phyloP scores from a whole-genome alignment of 306 rosid genomes.

The Ormosia emarginata region DNA sequence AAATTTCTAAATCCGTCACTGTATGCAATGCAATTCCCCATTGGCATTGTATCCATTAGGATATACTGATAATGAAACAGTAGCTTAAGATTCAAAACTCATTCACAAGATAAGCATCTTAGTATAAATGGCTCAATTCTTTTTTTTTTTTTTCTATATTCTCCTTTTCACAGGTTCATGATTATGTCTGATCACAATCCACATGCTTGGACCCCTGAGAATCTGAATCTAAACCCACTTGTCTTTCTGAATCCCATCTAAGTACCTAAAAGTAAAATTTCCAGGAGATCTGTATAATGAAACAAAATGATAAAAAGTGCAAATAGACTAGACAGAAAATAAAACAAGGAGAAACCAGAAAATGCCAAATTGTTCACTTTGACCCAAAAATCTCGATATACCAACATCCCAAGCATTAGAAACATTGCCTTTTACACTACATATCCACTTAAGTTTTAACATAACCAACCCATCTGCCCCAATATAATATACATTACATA shows the following conservation, averaged over 20 bases:
- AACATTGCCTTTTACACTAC: background rate
- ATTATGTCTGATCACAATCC: slow-evolving; percentile 13
- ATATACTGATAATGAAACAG: background rate
- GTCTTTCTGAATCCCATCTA: slow-evolving; percentile 9
- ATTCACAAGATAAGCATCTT: slow-evolving; percentile 13
- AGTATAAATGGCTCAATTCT: background rate
- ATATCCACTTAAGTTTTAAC: background rate
- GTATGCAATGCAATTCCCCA: background rate
- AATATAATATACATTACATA: background rate
- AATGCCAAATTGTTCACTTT: slow-evolving; percentile 34
- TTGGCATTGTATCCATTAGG: background rate
- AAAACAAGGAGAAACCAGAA: slow-evolving; percentile 28
- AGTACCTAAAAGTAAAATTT: background rate
- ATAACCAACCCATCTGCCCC: background rate
- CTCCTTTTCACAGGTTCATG: background rate
- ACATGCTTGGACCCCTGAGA: slow-evolving; percentile 37
- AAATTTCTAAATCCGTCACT: too few relatives aligned
- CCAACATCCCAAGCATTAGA: slow-evolving; percentile 15
- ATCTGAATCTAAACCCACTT: slow-evolving; percentile 2
- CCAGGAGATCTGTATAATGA: background rate
- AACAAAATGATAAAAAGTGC: slow-evolving; percentile 2
- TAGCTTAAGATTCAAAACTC: background rate
- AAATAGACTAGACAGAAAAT: slow-evolving; percentile 31
- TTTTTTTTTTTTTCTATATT: background rate
- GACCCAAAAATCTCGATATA: slow-evolving; percentile 29